phyloP scores from a whole-genome alignment of 345 rosid genomes.

The Sonneratia alba region DNA sequence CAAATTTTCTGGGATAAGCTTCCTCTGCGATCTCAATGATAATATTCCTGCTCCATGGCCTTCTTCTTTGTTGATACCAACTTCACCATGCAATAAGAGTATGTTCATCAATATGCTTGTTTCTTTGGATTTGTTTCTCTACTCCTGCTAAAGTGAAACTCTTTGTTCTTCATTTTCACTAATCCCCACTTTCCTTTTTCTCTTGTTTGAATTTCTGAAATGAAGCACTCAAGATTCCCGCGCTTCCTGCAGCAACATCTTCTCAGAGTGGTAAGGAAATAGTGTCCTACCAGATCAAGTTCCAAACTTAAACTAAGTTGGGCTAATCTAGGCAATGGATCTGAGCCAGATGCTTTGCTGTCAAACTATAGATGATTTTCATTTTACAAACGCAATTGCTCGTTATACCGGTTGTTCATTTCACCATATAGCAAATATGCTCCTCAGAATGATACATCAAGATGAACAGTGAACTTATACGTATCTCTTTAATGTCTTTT shows the following conservation, averaged over 20 bases:
- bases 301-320: neutral
- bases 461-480: neutral
- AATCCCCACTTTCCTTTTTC: neutral
- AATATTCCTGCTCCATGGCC: conserved; percentile 97
- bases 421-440: no score
- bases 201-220: conserved; percentile 1
- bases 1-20: conserved; percentile 65
- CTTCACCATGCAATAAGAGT: conserved; percentile 80
- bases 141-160: neutral
- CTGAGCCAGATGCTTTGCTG: neutral
- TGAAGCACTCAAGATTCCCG: conserved; percentile 80
- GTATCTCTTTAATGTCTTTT: neutral
- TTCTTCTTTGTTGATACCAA: conserved; percentile 35
- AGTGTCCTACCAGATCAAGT: neutral
- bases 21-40: conserved; percentile 94
- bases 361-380: neutral
- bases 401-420: neutral
- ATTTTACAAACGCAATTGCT: neutral
- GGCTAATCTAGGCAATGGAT: neutral
- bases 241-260: conserved; percentile 91
- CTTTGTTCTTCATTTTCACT: neutral
- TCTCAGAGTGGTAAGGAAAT: conserved; percentile 51
- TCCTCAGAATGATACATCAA: neutral
- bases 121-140: neutral
- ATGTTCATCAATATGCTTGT: conserved; percentile 8